A percentile compares a stretch with the other conserved stretches of the same genome.
Evolutionary conservation across 2,329 filamentous ascomycete species (phyloP).

Genomic region (Amauroascus verrucosus): DNA sequence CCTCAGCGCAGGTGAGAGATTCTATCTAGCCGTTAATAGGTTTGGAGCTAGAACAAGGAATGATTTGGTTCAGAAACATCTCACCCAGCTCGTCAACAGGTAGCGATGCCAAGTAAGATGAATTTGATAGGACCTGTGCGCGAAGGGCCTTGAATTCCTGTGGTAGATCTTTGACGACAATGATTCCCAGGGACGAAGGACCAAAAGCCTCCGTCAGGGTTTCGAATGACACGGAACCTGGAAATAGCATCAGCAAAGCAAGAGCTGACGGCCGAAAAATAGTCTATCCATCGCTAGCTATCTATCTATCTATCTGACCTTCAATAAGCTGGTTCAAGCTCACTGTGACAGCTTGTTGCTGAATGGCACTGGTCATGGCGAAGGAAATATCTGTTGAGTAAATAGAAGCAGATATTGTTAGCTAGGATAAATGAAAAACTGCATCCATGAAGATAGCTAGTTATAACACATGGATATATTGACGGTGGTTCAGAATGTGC

Average conservation of each 20-base stretch:
- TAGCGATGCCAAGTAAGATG: slow-evolving; percentile 79
- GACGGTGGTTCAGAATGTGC: too few species aligned
- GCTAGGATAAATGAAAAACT: too few species aligned
- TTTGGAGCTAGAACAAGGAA: slow-evolving; percentile 43
- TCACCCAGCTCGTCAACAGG: slow-evolving; percentile 60
- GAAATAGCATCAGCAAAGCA: slow-evolving; percentile 1
- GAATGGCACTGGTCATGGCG: background rate
- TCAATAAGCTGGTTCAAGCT: slow-evolving; percentile 40
- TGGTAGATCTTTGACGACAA: slow-evolving; percentile 82
- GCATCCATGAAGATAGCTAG: too few species aligned
- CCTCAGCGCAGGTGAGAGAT: slow-evolving; percentile 33
- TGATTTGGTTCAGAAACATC: slow-evolving; percentile 18
- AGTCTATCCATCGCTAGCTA: too few species aligned
- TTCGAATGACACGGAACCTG: slow-evolving; percentile 34
- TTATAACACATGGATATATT: too few species aligned
- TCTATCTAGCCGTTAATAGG: slow-evolving; percentile 22
- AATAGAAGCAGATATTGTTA: too few species aligned
- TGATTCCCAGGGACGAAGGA: slow-evolving; percentile 78
- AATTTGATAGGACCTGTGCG: slow-evolving; percentile 66
- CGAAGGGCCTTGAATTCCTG: slow-evolving; percentile 60
- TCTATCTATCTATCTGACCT: slow-evolving; percentile 28
- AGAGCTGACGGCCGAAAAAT: background rate
- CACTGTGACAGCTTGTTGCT: slow-evolving; percentile 34
- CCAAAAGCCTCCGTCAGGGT: slow-evolving; percentile 63
- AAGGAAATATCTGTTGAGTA: too few species aligned